These are phyloP conservation scores for Cryptosporidium canis DNA, from an alignment of 169 alveolate genomes.

Conservation along the genomic window DNA sequence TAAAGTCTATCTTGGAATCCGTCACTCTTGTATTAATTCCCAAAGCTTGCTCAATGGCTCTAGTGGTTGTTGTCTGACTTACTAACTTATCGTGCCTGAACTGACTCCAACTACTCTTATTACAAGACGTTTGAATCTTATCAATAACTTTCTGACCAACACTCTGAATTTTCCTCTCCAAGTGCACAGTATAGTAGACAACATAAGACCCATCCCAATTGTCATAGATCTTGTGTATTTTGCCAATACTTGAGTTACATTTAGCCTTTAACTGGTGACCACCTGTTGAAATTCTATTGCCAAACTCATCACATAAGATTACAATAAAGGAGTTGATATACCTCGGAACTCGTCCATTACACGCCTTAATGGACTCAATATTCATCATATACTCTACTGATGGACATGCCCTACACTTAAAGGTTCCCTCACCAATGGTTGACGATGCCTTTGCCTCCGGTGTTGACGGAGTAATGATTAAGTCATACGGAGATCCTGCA, in stretches of 20 bases:
- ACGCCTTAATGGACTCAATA: slow-evolving; percentile 39
- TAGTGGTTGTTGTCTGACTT: background rate
- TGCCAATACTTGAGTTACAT: slow-evolving; percentile 69
- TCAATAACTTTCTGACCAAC: slow-evolving; percentile 22
- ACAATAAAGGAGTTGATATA: slow-evolving; percentile 66
- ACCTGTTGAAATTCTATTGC: slow-evolving; percentile 75
- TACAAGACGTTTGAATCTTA: background rate
- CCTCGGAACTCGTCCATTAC: slow-evolving; percentile 44
- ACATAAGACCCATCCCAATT: slow-evolving; percentile 75
- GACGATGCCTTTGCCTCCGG: slow-evolving; percentile 75
- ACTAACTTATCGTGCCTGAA: background rate
- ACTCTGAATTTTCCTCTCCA: slow-evolving; percentile 43
- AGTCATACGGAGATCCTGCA: slow-evolving; percentile 79
- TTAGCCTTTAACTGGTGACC: slow-evolving; percentile 74
- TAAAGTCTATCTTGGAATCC: slow-evolving; percentile 29
- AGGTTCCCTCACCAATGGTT: slow-evolving; percentile 74
- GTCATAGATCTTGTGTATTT: slow-evolving; percentile 71
- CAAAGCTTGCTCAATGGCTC: slow-evolving; percentile 68
- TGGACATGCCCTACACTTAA: slow-evolving; percentile 76
- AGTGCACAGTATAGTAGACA: slow-evolving; percentile 69
- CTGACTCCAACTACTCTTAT: background rate
- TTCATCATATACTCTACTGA: slow-evolving; percentile 47
- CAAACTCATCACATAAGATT: slow-evolving; percentile 68
- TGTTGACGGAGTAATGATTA: slow-evolving; percentile 64
- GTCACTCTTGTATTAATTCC: slow-evolving; percentile 31